phyloP scores from a whole-genome alignment of 2,329 filamentous ascomycete genomes.

The Alternaria arbusti region DNA sequence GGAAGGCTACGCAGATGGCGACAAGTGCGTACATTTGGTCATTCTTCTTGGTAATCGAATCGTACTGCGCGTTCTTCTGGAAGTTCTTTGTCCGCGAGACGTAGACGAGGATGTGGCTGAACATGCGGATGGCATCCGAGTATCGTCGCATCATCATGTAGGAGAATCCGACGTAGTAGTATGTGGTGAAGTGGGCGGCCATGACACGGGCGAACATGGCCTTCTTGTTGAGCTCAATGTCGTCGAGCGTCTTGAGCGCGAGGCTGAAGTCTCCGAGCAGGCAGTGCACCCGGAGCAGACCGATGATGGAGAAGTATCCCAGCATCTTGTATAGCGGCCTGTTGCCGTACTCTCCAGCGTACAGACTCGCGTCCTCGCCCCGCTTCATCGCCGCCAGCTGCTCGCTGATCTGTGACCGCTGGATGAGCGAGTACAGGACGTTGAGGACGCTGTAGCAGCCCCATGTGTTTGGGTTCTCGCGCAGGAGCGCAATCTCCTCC shows the following conservation, averaged over 20 bases:
- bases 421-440: constrained; percentile 98
- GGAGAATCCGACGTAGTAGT: constrained; percentile 99
- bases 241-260: constrained; percentile 96
- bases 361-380: constrained; percentile 84
- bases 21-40: constrained; percentile 99
- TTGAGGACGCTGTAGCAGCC: constrained; percentile 99
- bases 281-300: constrained; percentile 93
- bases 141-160: constrained; percentile 99
- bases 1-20: constrained; percentile 97
- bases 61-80: constrained; percentile 98
- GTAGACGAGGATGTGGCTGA: constrained; percentile 99
- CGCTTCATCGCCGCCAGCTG: constrained; percentile 94
- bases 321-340: constrained; percentile 97
- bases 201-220: constrained; percentile 99
- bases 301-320: constrained; percentile 99
- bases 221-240: constrained; percentile 99
- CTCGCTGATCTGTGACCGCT: constrained; percentile 97
- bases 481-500: constrained; percentile 88
- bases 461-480: constrained; percentile 98
- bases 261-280: constrained; percentile 97
- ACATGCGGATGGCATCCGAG: constrained; percentile 98
- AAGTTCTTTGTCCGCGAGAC: constrained; percentile 99
- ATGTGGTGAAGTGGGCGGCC: constrained; percentile 99
- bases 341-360: constrained; percentile 93
- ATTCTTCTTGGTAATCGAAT: constrained; percentile 99